Evolutionary conservation across 2,329 filamentous ascomycete genomes (phyloP), one percentile per base, ranked within the genome.

Genomic region (Fusarium camptoceras): DNA sequence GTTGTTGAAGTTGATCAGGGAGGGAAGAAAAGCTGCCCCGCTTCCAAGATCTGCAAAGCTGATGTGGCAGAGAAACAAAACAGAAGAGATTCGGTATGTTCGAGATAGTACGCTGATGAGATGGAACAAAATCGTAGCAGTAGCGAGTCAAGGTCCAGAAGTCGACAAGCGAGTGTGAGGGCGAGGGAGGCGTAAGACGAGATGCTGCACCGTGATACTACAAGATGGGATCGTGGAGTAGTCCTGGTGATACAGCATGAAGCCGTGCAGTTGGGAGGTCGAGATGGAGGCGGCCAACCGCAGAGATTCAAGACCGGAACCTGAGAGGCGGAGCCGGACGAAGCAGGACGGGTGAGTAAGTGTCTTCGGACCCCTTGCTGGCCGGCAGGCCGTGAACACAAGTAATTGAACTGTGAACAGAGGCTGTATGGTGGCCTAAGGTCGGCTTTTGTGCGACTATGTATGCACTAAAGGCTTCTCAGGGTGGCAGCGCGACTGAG

Each of bases 391-490:
- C 78, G 73, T 69, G 68, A 70, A 71, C 69, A 69, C 73, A 73
- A 70, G 68, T 76, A 66, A 72, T 68, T 72, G 72, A 74, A 73
- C 75, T 75, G 73, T 67, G 66, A 70, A 74, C 61, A 72, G 70
- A 76, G 73, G 73, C 76, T 76, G 77, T 77, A 80, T 77, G 78
- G 78, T 80, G 80, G 81, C 79, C 81, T 78, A 76, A 75, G 72
- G 77, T 81, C 79, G 80, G 81, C 77, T 83, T 83, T 84, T 84
- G 84, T 86, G 83, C 79, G 80, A 84, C 83, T 84, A 81, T 78
- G 78, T 78, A 78, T 68, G 67, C 74, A 66, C 63, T 66, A 66
- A 66, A 66, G 55, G 61, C 63, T 66, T 66, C 70, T 57, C 72
- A 70, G 77, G 78, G 77, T 78, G 79, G 77, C 77, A 77, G 79